Conservation (phyloP, 1,284 basidiomycete species). For the Lignosus rhinocerotis region DNA sequence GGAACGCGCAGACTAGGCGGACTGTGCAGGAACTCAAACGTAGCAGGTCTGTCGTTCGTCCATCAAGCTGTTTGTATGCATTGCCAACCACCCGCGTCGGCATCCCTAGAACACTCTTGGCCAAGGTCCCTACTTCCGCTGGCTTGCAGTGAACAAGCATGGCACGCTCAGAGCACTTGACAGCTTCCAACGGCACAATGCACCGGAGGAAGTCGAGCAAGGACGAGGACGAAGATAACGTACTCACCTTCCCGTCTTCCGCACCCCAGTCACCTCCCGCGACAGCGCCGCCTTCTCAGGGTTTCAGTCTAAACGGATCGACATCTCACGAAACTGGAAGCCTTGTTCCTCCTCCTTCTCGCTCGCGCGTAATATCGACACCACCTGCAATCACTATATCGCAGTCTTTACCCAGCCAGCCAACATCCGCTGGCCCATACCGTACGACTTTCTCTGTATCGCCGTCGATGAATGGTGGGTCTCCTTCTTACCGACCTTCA, state of each 20-base stretch:
- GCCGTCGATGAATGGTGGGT: slow-evolving; percentile 30
- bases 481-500: slow-evolving; percentile 23
- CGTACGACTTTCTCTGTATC: slow-evolving; percentile 37
- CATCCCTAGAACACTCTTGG: not conserved
- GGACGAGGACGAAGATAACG: slow-evolving; percentile 33
- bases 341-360: slow-evolving; percentile 20
- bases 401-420: slow-evolving; percentile 32
- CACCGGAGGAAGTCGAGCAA: slow-evolving; percentile 38
- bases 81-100: not conserved
- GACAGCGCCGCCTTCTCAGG: slow-evolving; percentile 18
- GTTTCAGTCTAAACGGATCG: slow-evolving; percentile 12
- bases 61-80: not conserved
- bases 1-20: too few species aligned
- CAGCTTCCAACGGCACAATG: slow-evolving; percentile 20
- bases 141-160: not conserved
- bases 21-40: too few species aligned
- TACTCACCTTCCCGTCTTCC: slow-evolving; percentile 24
- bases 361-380: slow-evolving; percentile 40
- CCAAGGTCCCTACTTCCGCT: not conserved
- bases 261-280: slow-evolving; percentile 20
- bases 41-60: too few species aligned
- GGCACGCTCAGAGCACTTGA: not conserved
- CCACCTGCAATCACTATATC: slow-evolving; percentile 34
- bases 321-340: slow-evolving; percentile 4
- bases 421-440: slow-evolving; percentile 43